Evolutionary conservation across 1,284 basidiomycete genomes (phyloP), one percentile per base, ranked within the genome.

Genomic region (Rhodotorula sp.): DNA sequence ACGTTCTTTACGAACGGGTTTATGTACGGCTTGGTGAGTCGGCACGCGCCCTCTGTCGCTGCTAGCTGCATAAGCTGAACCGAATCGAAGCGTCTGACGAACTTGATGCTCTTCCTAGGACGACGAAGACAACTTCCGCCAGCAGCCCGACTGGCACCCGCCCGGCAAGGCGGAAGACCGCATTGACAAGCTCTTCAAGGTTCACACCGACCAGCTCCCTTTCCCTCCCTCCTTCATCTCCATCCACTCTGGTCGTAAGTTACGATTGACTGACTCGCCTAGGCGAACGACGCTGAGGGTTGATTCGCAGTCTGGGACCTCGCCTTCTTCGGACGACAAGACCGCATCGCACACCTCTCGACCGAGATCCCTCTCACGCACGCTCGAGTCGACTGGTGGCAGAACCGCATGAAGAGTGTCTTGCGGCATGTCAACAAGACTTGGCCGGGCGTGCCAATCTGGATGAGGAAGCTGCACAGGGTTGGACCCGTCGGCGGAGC

Each of bases 271-370:
- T 32, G 44, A 17, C 39, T 44, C 9, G 39, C 11, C 39, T 44
- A 17, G 39, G 7, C 11, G 39, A 17, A 44, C 19, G 13, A 44
- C 13, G 15, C 48, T 47, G 7, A 27, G 15, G 11, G 8, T 8
- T 47, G 29, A 0, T 19, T 11, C 24, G 9, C 69, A 75, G 73
- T 78, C 17, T 78, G 77, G 77, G 77, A 78, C 57, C 72, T 77
- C 24, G 77, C 74, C 46, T 77, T 77, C 57, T 78, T 77, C 53
- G 77, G 77, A n/a, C 72, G 76, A 4, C 73, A 73, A 53, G 73
- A 77, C 62, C 74, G 74, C 46, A 58, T 68, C 24, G 36, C 47
- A 7, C 54, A 67, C 36, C 70, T 68, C 24, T 70, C 73, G 30
- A 74, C 75, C 32, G 74, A 75, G 30, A 70, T 64, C 44, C 76